A percentile compares a stretch with the other conserved stretches of the same genome.
Evolutionary conservation across 495 filamentous ascomycete genomes (phyloP).

Genomic region (Aspergillus ellipticus): DNA sequence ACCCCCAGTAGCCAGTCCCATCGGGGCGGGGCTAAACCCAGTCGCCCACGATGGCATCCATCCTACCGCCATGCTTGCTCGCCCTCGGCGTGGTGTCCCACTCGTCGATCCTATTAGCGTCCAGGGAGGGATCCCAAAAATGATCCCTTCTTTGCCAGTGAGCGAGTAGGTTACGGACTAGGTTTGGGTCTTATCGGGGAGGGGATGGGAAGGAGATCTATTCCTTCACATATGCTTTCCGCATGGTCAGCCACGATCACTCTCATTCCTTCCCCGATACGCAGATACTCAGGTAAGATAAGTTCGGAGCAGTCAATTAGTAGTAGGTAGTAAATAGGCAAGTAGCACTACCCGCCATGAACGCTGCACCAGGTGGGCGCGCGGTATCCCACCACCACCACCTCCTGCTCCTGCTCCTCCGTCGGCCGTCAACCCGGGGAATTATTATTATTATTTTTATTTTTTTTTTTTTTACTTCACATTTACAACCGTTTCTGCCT

Average conservation of each 20-base stretch:
- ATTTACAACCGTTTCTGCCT: neutral
- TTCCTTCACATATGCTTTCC: constrained; percentile 13
- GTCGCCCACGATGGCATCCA: neutral
- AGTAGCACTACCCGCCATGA: neutral
- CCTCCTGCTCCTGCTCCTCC: too few species aligned
- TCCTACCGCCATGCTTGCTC: neutral
- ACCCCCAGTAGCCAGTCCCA: too few species aligned
- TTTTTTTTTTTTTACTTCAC: neutral
- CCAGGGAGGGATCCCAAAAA: neutral
- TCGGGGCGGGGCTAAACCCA: neutral
- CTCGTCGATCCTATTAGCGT: constrained; percentile 4
- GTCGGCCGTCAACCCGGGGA: neutral
- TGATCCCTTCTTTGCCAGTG: neutral
- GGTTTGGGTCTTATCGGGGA: neutral
- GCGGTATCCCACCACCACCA: neutral
- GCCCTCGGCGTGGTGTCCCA: neutral
- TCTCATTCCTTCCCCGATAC: constrained; percentile 12
- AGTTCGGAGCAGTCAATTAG: too few species aligned
- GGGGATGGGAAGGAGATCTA: constrained; percentile 10
- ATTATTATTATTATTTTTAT: neutral
- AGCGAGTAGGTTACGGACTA: too few species aligned
- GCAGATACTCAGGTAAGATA: too few species aligned
- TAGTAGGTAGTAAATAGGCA: too few species aligned
- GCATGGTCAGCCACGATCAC: constrained; percentile 19
- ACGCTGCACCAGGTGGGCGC: constrained; percentile 4